These are phyloP conservation scores for Thuidium tamariscinum DNA, from an alignment of 225 moss, liverwort and hornwort species.

Conservation along the genomic window DNA sequence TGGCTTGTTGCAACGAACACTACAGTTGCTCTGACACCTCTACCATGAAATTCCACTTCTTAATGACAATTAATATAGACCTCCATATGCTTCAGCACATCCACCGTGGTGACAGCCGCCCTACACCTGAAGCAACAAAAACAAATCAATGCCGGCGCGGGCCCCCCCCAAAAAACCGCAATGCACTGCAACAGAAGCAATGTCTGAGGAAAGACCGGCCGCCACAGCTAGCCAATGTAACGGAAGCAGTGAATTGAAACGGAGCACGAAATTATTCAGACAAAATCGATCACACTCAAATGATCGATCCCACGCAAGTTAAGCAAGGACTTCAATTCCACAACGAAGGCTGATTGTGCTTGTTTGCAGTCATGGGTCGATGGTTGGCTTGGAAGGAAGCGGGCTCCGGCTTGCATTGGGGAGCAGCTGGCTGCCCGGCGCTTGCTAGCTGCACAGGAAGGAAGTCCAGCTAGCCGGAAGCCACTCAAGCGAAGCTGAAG, in stretches of 20 bases:
- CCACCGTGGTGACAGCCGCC: background rate
- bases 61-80: background rate
- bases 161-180: background rate
- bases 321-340: background rate
- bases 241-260: background rate
- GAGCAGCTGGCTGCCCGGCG: background rate
- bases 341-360: background rate
- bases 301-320: background rate
- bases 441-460: too few species aligned
- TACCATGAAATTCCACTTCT: background rate
- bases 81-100: background rate
- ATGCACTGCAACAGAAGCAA: conserved; percentile 2
- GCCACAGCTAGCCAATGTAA: background rate
- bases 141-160: background rate
- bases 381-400: background rate
- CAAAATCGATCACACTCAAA: background rate
- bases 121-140: conserved; percentile 13
- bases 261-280: background rate
- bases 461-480: background rate
- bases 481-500: background rate
- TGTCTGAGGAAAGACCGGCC: background rate
- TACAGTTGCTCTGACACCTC: background rate
- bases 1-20: background rate
- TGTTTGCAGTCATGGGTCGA: background rate
- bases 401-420: background rate